Base-by-base conservation (phyloP, 768 basidiomycete species). In the Paxillus rubicundulus region DNA sequence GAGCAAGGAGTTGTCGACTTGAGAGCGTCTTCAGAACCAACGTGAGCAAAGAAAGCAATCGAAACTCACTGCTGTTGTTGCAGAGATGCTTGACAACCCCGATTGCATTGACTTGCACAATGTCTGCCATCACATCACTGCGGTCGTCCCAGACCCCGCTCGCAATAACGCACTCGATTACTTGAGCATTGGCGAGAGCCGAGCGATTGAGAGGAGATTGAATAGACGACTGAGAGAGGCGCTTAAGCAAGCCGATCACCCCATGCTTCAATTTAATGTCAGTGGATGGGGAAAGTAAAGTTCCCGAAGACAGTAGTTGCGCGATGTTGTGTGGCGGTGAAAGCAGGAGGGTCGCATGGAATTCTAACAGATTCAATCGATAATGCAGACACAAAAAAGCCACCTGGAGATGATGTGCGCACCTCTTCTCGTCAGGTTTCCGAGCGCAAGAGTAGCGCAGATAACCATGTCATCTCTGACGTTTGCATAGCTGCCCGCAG, bases 201-300 rank as follows among this genome's bases (percentile, higher is more conserved):
- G 71, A 70, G 28, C 85, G 82, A 54, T 92, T 89, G 2, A 69
- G 60, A 27, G 76, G 65, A 33, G 86, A 79, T 40, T 81, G 78
- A n/a, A 77, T 69, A 18, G 81, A 76, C 34, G 85, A 76, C 64
- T 87, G 87, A 2, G 92, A 83, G 2, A 99, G 75, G 65, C 98
- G 89, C 66, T 92, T 90, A 38, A 98, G 76, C 34, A 98, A 73
- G 24, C 92, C 92, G 21, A 96, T 75, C 51, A 90, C 82, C 14
- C 90, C 92, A 61, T 98, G 94, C 67, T 95, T 92, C 55, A 95
- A 75, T 67, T 93, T 90, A 65, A 91, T 76, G 63, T 92, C 87
- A 9, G 79, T 76, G 36, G 70, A 65, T 14, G 77, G 72, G 10
- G 77, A 76, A 37, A 91, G 76, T n/a, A 85, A 69, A 50, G 72